Evolutionary conservation across 2,329 filamentous ascomycete species (phyloP).

Genomic region (Aspergillus proliferans): DNA sequence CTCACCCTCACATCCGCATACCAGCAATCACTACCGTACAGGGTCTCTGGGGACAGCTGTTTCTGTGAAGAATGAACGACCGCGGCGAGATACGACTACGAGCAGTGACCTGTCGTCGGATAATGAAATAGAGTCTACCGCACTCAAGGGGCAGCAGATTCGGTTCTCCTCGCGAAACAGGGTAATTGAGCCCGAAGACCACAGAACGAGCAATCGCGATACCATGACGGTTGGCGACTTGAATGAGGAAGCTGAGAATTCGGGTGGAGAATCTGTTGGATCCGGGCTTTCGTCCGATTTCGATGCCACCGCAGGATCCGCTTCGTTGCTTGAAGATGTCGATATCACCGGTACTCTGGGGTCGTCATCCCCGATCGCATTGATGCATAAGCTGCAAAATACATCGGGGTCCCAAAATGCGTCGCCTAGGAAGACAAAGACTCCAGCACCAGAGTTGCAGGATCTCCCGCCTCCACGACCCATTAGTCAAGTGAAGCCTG

Average conservation of each 20-base stretch:
- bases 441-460: constrained; percentile 46
- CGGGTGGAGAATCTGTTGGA: constrained; percentile 43
- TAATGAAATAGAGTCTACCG: constrained; percentile 52
- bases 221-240: constrained; percentile 25
- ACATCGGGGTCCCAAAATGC: constrained; percentile 27
- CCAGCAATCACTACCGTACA: constrained; percentile 44
- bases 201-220: constrained; percentile 22
- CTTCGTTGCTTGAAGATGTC: constrained; percentile 50
- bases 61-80: constrained; percentile 44
- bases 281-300: constrained; percentile 50
- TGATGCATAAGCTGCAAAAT: constrained; percentile 36
- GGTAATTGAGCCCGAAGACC: constrained; percentile 26
- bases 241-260: constrained; percentile 41
- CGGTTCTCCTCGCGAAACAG: constrained; percentile 38
- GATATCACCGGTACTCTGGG: constrained; percentile 39
- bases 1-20: constrained; percentile 48
- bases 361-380: constrained; percentile 45
- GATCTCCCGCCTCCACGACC: constrained; percentile 56
- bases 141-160: constrained; percentile 49
- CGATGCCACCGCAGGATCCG: constrained; percentile 50
- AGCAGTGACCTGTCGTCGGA: constrained; percentile 63
- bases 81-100: constrained; percentile 57
- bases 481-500: constrained; percentile 52
- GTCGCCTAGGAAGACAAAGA: constrained; percentile 49
- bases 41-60: constrained; percentile 54